These are phyloP conservation scores for Urtica urens DNA, from an alignment of 306 rosid genomes.

Conservation along the genomic window DNA sequence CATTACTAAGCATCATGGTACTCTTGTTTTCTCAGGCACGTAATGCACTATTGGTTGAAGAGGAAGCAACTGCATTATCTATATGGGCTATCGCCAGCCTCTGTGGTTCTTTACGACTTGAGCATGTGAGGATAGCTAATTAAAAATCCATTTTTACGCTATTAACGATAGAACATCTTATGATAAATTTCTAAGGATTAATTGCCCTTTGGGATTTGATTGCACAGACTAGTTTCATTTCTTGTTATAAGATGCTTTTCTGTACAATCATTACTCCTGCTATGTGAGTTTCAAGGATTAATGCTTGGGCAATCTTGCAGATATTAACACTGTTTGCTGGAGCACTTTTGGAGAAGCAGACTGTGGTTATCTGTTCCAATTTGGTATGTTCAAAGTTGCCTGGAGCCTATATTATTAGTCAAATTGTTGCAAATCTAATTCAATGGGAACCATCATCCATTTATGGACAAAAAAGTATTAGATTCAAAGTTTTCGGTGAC, in stretches of 20 bases:
- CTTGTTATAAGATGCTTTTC: not conserved
- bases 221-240: not conserved
- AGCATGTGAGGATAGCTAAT: conserved; percentile 81
- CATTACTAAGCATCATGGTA: conserved; percentile 5
- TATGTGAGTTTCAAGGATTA: conserved; percentile 3
- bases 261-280: not conserved
- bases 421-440: not conserved
- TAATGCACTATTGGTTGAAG: conserved; percentile 63
- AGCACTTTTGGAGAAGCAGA: conserved; percentile 90
- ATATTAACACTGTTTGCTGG: conserved; percentile 74
- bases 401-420: conserved; percentile 11
- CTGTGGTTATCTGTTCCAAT: conserved; percentile 74
- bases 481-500: no score
- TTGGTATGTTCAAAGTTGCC: conserved; percentile 43
- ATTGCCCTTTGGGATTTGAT: not conserved
- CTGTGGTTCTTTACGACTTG: conserved; percentile 94
- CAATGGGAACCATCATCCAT: no score
- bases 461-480: no score
- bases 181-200: not conserved
- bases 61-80: conserved; percentile 91
- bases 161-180: not conserved
- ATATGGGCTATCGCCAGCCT: conserved; percentile 86
- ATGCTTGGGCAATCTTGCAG: conserved; percentile 36
- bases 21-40: conserved; percentile 59
- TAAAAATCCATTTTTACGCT: no score